phyloP scores from a whole-genome alignment of 352 stramenopile species.

The Globisporangium ultimum region DNA sequence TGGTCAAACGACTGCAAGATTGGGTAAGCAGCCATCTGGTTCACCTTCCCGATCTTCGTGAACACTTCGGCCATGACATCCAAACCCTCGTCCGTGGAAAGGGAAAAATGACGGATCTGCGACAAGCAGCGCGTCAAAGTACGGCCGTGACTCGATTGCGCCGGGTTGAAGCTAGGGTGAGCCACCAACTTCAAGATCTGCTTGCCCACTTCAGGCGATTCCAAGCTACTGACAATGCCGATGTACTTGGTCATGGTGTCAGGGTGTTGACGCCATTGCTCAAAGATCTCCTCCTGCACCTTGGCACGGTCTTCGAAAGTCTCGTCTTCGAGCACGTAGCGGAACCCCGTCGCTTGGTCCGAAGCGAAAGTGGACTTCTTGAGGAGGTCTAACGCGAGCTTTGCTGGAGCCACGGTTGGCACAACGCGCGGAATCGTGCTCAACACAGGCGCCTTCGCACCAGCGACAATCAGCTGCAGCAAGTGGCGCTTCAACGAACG shows the following conservation, averaged over 20 bases:
- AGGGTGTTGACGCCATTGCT: slow-evolving; percentile 64
- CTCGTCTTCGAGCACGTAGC: slow-evolving; percentile 64
- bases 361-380: slow-evolving; percentile 67
- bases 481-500: slow-evolving; percentile 66
- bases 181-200: slow-evolving; percentile 66
- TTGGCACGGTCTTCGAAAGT: slow-evolving; percentile 48
- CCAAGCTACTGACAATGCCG: slow-evolving; percentile 60
- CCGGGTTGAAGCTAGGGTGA: slow-evolving; percentile 72
- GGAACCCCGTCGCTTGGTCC: slow-evolving; percentile 59
- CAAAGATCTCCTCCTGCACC: slow-evolving; percentile 66
- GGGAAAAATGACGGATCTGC: slow-evolving; percentile 71
- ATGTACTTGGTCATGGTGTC: slow-evolving; percentile 85
- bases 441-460: slow-evolving; percentile 43
- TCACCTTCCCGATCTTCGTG: slow-evolving; percentile 78
- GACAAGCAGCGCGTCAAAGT: slow-evolving; percentile 60
- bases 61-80: slow-evolving; percentile 73
- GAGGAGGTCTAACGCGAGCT: slow-evolving; percentile 55
- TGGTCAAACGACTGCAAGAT: slow-evolving; percentile 81
- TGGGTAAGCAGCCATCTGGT: slow-evolving; percentile 82
- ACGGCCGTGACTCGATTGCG: slow-evolving; percentile 70
- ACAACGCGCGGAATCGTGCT: slow-evolving; percentile 33
- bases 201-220: slow-evolving; percentile 58
- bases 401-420: slow-evolving; percentile 39
- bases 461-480: slow-evolving; percentile 57
- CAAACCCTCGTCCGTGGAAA: slow-evolving; percentile 72